Conservation (phyloP, 768 basidiomycete genomes). For the Boletus sp. region DNA sequence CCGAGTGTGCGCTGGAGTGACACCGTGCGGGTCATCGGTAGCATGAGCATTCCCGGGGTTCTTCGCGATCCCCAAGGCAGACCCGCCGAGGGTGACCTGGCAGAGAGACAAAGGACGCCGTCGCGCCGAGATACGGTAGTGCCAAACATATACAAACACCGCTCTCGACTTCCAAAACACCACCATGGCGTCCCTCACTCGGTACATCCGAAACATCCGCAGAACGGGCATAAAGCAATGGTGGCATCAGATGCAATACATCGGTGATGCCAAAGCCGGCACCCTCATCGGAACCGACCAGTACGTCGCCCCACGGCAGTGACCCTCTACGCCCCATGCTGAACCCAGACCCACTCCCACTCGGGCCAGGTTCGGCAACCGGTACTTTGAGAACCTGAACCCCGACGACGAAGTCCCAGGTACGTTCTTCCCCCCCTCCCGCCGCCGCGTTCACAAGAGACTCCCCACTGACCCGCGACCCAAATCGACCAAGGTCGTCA, state of each 20-base stretch:
- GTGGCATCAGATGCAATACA: slow-evolving; percentile 91
- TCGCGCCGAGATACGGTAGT: not conserved
- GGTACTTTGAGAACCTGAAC: slow-evolving; percentile 90
- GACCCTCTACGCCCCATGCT: slow-evolving; percentile 1
- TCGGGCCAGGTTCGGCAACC: slow-evolving; percentile 88
- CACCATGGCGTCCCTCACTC: slow-evolving; percentile 65
- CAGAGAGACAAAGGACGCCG: no score
- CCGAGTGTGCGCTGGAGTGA: no score
- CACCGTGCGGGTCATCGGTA: no score
- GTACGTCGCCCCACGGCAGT: slow-evolving; percentile 45
- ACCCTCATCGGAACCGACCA: slow-evolving; percentile 72
- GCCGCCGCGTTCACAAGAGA: not conserved
- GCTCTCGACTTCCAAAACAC: slow-evolving; percentile 2
- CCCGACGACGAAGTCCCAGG: slow-evolving; percentile 86
- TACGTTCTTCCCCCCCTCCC: no score
- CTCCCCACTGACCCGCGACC: not conserved
- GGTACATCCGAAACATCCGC: slow-evolving; percentile 74
- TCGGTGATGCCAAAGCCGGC: slow-evolving; percentile 91
- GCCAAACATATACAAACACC: slow-evolving; percentile 27
- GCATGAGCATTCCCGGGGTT: no score
- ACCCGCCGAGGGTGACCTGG: not conserved
- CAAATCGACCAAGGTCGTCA: no score
- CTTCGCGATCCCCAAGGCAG: not conserved
- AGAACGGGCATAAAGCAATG: slow-evolving; percentile 79
- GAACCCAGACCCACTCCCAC: not conserved